Base-by-base conservation (phyloP, 2,329 filamentous ascomycete genomes). In the Stagonosporopsis rhizophila region DNA sequence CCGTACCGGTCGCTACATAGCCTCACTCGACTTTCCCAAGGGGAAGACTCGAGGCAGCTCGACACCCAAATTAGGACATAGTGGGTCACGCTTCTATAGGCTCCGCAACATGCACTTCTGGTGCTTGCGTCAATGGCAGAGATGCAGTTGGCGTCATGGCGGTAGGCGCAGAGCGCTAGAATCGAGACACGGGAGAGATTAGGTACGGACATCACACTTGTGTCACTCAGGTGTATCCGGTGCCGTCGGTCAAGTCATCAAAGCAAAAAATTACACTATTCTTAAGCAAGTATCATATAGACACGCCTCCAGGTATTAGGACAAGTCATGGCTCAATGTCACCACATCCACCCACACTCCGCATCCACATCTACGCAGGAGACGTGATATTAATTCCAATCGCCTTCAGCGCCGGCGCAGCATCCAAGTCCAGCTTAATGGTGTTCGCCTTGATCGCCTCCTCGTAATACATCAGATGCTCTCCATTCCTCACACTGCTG, bases 381-480 rank as follows among this genome's bases (percentile, higher is more conserved):
- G 22, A 40, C 19, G 68, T 70, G 22, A 67, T 22, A 17, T 73
- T 72, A 4, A 74, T 65, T 0, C 69, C 69, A 28, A 73, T 55
- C 3, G 44, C 58, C 32, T 59, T 51, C 19, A 75, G 57, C 27
- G 73, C 72, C 2, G 70, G 66, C 2, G 60, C 69, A 17, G 70
- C 64, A 45, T 86, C 75, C 59, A 89, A 79, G 23, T 80, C 68
- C 44, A 87, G 72, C 38, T 79, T 81, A 69, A 84, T 78, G 58
- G 82, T 82, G 57, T 77, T 79, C 40, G 78, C 75, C 56, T 75
- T 77, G 23, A 89, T 80, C 20, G 85, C 84, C 17, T 82, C 76
- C 56, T 81, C 77, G 58, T 84, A 87, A 74, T 88, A 89, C 34
- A 74, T 70, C 48, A 89, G 74, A 41, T 79, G 72, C 68, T 82